phyloP scores from a whole-genome alignment of 2,329 filamentous ascomycete species.

The Stemphylium lycopersici region DNA sequence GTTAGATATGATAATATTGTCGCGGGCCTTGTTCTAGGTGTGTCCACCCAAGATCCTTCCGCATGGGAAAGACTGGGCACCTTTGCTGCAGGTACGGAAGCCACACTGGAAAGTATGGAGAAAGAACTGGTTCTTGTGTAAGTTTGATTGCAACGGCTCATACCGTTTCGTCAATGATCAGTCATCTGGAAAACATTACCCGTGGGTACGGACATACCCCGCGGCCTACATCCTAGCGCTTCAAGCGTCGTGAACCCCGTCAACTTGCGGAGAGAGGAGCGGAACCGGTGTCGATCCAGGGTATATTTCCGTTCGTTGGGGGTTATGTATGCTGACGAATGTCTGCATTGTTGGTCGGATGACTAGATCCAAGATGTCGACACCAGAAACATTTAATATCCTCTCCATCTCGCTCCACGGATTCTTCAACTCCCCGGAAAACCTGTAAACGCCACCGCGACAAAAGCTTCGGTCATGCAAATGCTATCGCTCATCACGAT shows the following conservation, averaged over 20 bases:
- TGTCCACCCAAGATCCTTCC: conserved; percentile 11
- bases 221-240: neutral
- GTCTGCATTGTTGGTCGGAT: neutral
- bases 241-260: neutral
- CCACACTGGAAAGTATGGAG: conserved; percentile 25
- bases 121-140: conserved; percentile 29
- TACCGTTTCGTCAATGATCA: no score
- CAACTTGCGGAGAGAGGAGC: no score
- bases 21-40: conserved; percentile 38
- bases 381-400: neutral
- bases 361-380: neutral
- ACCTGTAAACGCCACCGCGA: neutral
- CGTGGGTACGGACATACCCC: no score
- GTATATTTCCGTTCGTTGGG: neutral
- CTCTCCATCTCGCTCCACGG: no score
- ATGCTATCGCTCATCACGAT: neutral
- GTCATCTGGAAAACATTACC: neutral
- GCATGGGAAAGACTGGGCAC: conserved; percentile 38
- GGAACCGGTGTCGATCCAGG: neutral
- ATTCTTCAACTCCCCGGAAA: neutral
- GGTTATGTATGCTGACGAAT: neutral
- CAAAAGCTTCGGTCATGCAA: neutral
- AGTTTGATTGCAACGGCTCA: neutral
- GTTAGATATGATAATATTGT: conserved; percentile 34
- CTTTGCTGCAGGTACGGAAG: conserved; percentile 35